Conservation (phyloP, 495 filamentous ascomycete genomes). For the Immersiella caudata region DNA sequence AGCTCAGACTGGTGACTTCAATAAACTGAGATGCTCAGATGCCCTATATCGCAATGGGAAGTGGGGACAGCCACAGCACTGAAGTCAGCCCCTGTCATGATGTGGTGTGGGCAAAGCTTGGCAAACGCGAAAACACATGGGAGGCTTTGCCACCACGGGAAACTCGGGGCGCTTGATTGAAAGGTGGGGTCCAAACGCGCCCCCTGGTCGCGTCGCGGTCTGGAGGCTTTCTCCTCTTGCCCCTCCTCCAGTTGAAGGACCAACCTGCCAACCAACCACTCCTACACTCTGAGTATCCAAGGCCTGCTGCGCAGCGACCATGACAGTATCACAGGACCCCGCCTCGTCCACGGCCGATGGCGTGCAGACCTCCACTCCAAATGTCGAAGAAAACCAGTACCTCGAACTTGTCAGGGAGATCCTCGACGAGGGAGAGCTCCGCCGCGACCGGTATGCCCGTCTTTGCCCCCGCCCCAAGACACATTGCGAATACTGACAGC, state of each 20-base stretch:
- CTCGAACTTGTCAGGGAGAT: constrained; percentile 39
- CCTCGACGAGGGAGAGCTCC: constrained; percentile 35
- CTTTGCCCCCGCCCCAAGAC: neutral
- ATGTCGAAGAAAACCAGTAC: constrained; percentile 39
- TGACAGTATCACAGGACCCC: constrained; percentile 1
- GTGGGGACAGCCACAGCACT: too few species aligned
- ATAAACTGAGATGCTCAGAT: too few species aligned
- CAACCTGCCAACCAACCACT: neutral
- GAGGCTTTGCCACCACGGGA: neutral
- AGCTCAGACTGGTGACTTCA: too few species aligned
- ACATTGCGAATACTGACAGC: neutral
- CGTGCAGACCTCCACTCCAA: constrained; percentile 3
- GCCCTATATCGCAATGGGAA: too few species aligned
- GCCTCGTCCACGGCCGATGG: neutral
- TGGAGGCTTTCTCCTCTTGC: neutral
- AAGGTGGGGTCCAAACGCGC: neutral
- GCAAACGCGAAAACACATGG: neutral
- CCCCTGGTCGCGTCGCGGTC: neutral
- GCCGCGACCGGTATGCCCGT: constrained; percentile 31
- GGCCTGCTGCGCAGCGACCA: neutral
- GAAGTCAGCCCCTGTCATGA: too few species aligned
- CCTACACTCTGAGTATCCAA: neutral
- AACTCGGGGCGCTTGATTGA: neutral
- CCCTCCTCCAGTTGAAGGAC: neutral
- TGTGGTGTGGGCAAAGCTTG: too few species aligned